Evolutionary conservation across 2,329 filamentous ascomycete genomes (phyloP).

Genomic region (Neophaeococcomyces mojaviensis): DNA sequence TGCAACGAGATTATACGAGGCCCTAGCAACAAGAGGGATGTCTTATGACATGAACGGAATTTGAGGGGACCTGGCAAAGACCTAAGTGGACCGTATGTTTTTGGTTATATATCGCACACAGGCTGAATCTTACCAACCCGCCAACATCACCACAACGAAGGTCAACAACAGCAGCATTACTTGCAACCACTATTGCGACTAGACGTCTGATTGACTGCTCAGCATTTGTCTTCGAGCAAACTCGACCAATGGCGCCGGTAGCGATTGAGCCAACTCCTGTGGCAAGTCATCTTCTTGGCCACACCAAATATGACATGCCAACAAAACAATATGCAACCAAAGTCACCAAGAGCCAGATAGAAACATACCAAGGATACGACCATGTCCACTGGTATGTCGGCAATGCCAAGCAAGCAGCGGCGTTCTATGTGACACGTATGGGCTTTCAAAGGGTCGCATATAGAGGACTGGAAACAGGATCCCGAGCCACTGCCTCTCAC

Average conservation of each 20-base stretch:
- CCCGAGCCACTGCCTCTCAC: constrained; percentile 71
- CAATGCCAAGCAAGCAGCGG: constrained; percentile 90
- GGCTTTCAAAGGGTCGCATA: constrained; percentile 80
- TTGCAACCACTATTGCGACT: too few relatives aligned
- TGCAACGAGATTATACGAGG: too few relatives aligned
- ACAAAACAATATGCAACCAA: constrained; percentile 6
- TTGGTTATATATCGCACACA: neutral
- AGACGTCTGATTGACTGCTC: too few relatives aligned
- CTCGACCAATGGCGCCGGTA: neutral
- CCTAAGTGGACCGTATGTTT: too few relatives aligned
- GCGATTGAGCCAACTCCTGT: constrained; percentile 8
- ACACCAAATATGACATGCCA: neutral
- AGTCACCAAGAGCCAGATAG: constrained; percentile 10
- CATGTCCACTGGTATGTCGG: constrained; percentile 95
- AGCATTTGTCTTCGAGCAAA: too few relatives aligned
- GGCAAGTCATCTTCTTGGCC: constrained; percentile 11
- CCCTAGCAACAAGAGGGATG: too few relatives aligned
- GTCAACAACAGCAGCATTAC: too few relatives aligned
- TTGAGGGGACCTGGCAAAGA: too few relatives aligned
- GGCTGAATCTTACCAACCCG: too few relatives aligned
- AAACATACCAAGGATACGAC: constrained; percentile 71
- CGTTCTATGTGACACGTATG: constrained; percentile 81
- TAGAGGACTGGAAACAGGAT: constrained; percentile 79
- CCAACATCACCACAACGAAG: too few relatives aligned
- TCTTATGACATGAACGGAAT: too few relatives aligned